phyloP scores from a whole-genome alignment of 2,329 filamentous ascomycete species.

The Nannizziopsis arthrosporioides region DNA sequence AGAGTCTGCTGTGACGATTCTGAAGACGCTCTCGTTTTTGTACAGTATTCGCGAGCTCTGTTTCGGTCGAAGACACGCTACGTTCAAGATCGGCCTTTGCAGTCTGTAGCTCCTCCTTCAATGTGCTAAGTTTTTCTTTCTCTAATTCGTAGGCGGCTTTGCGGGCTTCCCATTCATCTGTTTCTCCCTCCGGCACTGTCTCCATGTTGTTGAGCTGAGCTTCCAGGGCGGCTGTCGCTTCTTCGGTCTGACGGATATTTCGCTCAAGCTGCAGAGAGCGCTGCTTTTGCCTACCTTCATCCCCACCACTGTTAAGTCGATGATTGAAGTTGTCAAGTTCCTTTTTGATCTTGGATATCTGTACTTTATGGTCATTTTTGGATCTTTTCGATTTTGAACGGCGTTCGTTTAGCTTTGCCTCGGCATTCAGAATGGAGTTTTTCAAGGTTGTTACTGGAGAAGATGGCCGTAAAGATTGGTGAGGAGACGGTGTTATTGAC shows the following conservation, averaged over 20 bases:
- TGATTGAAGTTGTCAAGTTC: slow-evolving; percentile 49
- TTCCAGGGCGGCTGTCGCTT: slow-evolving; percentile 45
- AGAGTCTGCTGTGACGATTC: slow-evolving; percentile 45
- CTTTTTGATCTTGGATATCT: slow-evolving; percentile 46
- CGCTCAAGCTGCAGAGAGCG: slow-evolving; percentile 51
- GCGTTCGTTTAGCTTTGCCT: slow-evolving; percentile 49
- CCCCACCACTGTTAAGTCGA: slow-evolving; percentile 48
- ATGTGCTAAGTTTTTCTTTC: slow-evolving; percentile 39
- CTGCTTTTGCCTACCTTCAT: slow-evolving; percentile 52
- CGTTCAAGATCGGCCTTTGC: slow-evolving; percentile 42
- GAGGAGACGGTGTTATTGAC: slow-evolving; percentile 39
- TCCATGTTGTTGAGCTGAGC: slow-evolving; percentile 45
- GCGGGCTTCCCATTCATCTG: slow-evolving; percentile 41
- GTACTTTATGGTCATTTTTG: slow-evolving; percentile 50
- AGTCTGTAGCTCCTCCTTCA: slow-evolving; percentile 41
- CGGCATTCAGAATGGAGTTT: slow-evolving; percentile 52
- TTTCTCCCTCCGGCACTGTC: slow-evolving; percentile 46
- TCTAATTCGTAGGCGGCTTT: slow-evolving; percentile 46
- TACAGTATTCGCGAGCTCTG: slow-evolving; percentile 41
- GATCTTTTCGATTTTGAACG: slow-evolving; percentile 48
- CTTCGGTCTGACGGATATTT: slow-evolving; percentile 52
- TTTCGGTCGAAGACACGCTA: slow-evolving; percentile 41
- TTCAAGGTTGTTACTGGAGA: slow-evolving; percentile 54
- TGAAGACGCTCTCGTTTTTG: slow-evolving; percentile 51
- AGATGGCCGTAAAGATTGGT: slow-evolving; percentile 49